Evolutionary conservation across 2,329 filamentous ascomycete genomes (phyloP).

Genomic region (Mycocentrospora acerina): DNA sequence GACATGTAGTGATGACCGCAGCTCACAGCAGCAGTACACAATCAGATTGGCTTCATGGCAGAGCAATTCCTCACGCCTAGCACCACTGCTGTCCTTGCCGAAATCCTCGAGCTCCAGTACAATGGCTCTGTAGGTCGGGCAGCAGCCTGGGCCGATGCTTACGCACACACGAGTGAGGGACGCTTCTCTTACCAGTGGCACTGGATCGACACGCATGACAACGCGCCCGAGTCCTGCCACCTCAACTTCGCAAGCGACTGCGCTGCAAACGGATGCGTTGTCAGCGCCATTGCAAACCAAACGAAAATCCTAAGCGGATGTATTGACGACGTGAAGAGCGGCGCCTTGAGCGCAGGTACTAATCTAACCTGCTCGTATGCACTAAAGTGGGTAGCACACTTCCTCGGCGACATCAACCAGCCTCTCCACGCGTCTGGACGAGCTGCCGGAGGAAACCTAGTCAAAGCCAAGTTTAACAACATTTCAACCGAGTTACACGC

Average conservation of each 20-base stretch:
- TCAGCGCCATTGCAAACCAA: constrained; percentile 47
- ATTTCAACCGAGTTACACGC: constrained; percentile 40
- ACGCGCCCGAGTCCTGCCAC: constrained; percentile 35
- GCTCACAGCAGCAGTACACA: constrained; percentile 36
- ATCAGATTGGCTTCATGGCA: constrained; percentile 45
- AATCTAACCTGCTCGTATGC: constrained; percentile 44
- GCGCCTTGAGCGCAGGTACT: constrained; percentile 22
- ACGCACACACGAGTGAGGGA: constrained; percentile 42
- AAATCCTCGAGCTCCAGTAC: constrained; percentile 44
- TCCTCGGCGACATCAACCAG: constrained; percentile 46
- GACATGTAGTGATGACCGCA: neutral
- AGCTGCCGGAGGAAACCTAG: constrained; percentile 42
- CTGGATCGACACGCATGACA: constrained; percentile 43
- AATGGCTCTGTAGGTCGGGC: constrained; percentile 43
- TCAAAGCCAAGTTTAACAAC: constrained; percentile 40
- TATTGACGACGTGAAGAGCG: constrained; percentile 31
- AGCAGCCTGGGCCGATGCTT: constrained; percentile 45
- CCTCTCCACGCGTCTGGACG: constrained; percentile 45
- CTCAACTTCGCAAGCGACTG: constrained; percentile 43
- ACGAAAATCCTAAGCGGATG: constrained; percentile 42
- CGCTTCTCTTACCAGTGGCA: constrained; percentile 47
- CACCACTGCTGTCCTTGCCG: constrained; percentile 32
- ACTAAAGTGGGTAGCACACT: constrained; percentile 47
- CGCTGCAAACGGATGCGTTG: constrained; percentile 42
- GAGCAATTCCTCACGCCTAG: constrained; percentile 39